Evolutionary conservation across 768 basidiomycete genomes (phyloP).

Genomic region (Tricholoma flavovirens): DNA sequence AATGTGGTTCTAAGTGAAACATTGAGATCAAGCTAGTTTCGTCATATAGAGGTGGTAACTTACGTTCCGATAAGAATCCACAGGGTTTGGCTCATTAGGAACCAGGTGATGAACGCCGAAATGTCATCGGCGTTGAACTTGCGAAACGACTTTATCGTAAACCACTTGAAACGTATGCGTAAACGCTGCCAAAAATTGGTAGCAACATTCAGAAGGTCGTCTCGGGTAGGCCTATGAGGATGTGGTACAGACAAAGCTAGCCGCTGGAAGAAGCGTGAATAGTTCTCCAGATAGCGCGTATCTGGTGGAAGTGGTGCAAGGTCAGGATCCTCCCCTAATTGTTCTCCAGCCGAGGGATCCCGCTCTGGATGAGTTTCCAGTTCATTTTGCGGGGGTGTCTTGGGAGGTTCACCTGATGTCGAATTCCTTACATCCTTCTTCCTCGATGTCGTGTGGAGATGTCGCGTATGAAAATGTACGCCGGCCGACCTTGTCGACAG

Average conservation of each 20-base stretch:
- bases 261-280: slow-evolving; percentile 76
- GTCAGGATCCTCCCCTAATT: slow-evolving; percentile 5
- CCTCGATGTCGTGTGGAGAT: slow-evolving; percentile 14
- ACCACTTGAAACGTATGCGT: slow-evolving; percentile 95
- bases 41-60: slow-evolving; percentile 24
- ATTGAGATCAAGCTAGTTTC: not conserved
- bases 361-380: not conserved
- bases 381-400: not conserved
- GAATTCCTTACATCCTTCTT: not conserved
- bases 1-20: slow-evolving; percentile 73
- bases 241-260: slow-evolving; percentile 75
- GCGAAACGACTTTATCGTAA: slow-evolving; percentile 90
- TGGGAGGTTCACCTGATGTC: not conserved
- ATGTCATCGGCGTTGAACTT: slow-evolving; percentile 96
- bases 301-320: slow-evolving; percentile 3
- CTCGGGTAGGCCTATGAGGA: slow-evolving; percentile 73
- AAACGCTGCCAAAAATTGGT: slow-evolving; percentile 88
- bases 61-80: slow-evolving; percentile 96
- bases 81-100: slow-evolving; percentile 89
- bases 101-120: slow-evolving; percentile 94
- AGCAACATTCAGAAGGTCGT: slow-evolving; percentile 83
- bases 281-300: slow-evolving; percentile 48
- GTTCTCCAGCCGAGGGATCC: not conserved
- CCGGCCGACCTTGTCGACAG: not conserved
- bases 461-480: slow-evolving; percentile 7